Evolutionary conservation across 257 asterid species (phyloP).

Genomic region (Misopates orontium): DNA sequence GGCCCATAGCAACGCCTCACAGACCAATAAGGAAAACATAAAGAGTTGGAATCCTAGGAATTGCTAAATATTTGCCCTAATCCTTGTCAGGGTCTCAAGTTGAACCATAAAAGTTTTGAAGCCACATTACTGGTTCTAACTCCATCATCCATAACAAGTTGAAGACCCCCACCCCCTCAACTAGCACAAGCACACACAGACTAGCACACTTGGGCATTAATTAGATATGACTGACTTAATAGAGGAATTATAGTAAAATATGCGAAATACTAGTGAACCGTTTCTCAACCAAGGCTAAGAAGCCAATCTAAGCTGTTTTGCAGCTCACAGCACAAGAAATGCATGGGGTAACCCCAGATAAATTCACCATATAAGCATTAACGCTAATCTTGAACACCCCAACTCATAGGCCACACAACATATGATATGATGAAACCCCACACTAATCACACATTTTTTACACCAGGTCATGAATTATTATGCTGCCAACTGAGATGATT

Average conservation of each 20-base stretch:
- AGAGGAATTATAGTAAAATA: not conserved
- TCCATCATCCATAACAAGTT: too few relatives aligned
- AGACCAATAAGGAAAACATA: not conserved
- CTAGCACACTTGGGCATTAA: not conserved
- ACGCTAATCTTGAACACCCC: not conserved
- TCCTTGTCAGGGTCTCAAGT: not conserved
- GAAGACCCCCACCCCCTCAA: too few relatives aligned
- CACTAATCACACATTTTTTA: too few relatives aligned
- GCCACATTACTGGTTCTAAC: not conserved
- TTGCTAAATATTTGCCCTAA: not conserved
- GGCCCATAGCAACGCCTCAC: conserved; percentile 3
- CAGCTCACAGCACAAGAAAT: too few relatives aligned
- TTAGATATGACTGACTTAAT: not conserved
- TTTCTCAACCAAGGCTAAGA: not conserved
- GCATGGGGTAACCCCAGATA: too few relatives aligned
- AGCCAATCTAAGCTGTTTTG: not conserved
- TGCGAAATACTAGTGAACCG: not conserved
- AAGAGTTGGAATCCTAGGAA: too few relatives aligned
- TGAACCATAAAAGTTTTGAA: too few relatives aligned
- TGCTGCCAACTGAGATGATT: too few relatives aligned
- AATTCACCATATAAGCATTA: conserved; percentile 2
- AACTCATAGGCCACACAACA: not conserved
- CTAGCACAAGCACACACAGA: too few relatives aligned
- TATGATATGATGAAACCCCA: too few relatives aligned
- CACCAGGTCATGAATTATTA: too few relatives aligned